Percentiles rank a stretch among this genome's conserved stretches.
Conservation (phyloP, 78 protist species). For the Protostelium mycophagum region DNA sequence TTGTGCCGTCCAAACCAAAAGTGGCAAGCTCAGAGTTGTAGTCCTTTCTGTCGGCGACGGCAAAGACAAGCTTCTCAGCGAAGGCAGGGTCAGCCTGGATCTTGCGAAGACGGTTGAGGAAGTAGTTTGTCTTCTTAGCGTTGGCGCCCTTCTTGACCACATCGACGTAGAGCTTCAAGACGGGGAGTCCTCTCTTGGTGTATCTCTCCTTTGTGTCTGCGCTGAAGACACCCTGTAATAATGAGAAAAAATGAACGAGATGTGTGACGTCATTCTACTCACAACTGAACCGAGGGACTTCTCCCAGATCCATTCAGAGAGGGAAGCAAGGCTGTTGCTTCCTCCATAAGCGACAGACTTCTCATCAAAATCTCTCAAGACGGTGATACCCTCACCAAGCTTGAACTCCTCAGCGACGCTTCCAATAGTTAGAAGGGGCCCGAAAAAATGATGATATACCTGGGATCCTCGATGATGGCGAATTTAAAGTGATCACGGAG, state of each 20-base stretch:
- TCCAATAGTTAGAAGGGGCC: not conserved
- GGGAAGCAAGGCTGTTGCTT: not conserved
- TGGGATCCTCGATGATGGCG: not conserved
- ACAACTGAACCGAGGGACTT: not conserved
- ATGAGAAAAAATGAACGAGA: not conserved
- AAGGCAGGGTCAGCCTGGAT: not conserved
- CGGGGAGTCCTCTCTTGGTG: not conserved
- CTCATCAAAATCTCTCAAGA: not conserved
- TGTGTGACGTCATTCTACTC: not conserved
- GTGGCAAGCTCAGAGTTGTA: not conserved
- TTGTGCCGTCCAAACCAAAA: not conserved
- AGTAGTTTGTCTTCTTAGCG: not conserved
- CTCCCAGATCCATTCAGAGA: not conserved
- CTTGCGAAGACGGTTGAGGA: not conserved
- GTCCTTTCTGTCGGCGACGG: not conserved
- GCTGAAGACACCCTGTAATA: not conserved
- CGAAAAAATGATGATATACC: not conserved
- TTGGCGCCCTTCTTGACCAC: not conserved
- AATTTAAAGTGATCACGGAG: not conserved
- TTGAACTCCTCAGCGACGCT: slow-evolving; percentile 2
- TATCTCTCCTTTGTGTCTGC: not conserved
- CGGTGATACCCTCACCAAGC: not conserved
- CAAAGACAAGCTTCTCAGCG: not conserved
- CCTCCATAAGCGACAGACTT: not conserved
- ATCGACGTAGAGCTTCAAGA: not conserved